phyloP scores from a whole-genome alignment of 805 yeast species.

The Yarrowia deformans region DNA sequence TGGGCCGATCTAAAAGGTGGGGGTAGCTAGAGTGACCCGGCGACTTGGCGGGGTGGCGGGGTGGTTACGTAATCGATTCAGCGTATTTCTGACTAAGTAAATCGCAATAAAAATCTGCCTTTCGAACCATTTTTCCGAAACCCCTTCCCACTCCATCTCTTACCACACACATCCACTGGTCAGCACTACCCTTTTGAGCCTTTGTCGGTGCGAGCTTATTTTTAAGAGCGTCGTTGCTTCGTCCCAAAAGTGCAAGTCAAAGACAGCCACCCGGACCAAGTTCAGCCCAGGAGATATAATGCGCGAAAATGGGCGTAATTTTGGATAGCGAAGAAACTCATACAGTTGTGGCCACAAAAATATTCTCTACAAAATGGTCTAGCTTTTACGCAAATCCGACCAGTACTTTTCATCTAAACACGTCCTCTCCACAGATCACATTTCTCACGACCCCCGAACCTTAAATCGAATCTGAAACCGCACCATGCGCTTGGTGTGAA shows the following conservation, averaged over 20 bases:
- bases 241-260: constrained; percentile 21
- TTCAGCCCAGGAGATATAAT: constrained; percentile 5
- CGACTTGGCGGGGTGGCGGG: no score
- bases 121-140: not conserved
- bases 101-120: no score
- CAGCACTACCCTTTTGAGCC: constrained; percentile 3
- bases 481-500: not conserved
- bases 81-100: no score
- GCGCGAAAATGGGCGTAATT: constrained; percentile 17
- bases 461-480: constrained; percentile 10
- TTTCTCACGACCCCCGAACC: not conserved
- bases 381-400: no score
- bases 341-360: not conserved
- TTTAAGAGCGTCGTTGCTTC: not conserved
- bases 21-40: no score
- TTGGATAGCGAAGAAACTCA: not conserved
- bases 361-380: not conserved
- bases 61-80: no score
- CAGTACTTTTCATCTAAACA: no score
- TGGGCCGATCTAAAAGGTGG: not conserved
- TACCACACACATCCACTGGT: not conserved
- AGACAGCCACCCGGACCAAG: constrained; percentile 10
- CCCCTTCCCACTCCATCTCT: not conserved
- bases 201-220: not conserved
- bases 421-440: not conserved